Evolutionary conservation across 2,329 filamentous ascomycete genomes (phyloP).

Genomic region (Verticillium nonalfalfae): DNA sequence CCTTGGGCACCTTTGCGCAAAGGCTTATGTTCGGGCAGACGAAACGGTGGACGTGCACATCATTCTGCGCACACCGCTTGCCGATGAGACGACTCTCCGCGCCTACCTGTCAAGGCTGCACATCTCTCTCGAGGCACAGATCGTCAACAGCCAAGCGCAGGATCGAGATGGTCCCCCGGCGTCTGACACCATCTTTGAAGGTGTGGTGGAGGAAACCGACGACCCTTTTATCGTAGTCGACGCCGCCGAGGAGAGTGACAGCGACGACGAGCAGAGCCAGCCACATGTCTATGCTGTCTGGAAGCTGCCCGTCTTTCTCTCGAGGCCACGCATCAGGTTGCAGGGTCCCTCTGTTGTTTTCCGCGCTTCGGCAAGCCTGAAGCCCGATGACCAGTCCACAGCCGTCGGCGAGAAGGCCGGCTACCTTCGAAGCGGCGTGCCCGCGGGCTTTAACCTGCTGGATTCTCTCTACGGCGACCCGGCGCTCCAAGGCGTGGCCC

Average conservation of each 20-base stretch:
- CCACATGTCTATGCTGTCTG: conserved; percentile 49
- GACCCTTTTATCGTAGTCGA: conserved; percentile 46
- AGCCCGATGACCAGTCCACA: conserved; percentile 37
- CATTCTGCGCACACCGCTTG: conserved; percentile 57
- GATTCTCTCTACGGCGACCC: conserved; percentile 65
- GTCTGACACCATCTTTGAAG: conserved; percentile 56
- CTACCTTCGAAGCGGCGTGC: conserved; percentile 63
- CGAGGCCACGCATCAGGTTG: conserved; percentile 56
- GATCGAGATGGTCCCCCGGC: conserved; percentile 40
- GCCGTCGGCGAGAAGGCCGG: conserved; percentile 39
- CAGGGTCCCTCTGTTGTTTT: conserved; percentile 63
- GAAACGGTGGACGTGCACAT: conserved; percentile 66
- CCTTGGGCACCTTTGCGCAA: conserved; percentile 6
- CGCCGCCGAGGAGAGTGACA: conserved; percentile 22
- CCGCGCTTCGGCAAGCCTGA: conserved; percentile 53
- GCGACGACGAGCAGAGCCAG: conserved; percentile 15
- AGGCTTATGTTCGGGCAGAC: conserved; percentile 48
- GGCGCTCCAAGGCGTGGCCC: conserved; percentile 52
- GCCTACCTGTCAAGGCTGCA: conserved; percentile 56
- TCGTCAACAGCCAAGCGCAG: conserved; percentile 48
- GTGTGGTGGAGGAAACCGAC: conserved; percentile 39
- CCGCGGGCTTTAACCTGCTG: conserved; percentile 70
- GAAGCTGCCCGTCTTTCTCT: conserved; percentile 53
- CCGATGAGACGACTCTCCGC: conserved; percentile 49
- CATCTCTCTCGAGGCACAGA: conserved; percentile 60